Evolutionary conservation across 306 rosid species (phyloP).

Genomic region (Trifolium repens): DNA sequence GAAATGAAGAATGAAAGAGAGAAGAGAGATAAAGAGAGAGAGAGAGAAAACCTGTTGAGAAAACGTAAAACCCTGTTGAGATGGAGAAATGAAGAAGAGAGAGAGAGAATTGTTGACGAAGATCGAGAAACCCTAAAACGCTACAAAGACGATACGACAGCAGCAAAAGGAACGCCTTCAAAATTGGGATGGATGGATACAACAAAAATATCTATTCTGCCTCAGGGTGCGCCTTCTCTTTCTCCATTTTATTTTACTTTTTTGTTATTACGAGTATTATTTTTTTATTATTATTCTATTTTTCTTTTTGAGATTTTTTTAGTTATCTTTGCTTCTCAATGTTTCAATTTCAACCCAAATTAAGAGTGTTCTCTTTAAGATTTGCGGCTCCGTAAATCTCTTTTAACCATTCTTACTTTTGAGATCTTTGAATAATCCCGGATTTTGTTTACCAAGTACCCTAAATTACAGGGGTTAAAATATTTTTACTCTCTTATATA

Average conservation of each 20-base stretch:
- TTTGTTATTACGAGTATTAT: not conserved
- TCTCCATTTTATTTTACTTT: constrained; percentile 20
- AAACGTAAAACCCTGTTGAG: constrained; percentile 38
- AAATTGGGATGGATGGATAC: constrained; percentile 40
- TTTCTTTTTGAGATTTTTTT: constrained; percentile 10
- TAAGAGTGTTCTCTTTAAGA: not conserved
- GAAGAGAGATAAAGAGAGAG: not conserved
- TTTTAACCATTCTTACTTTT: not conserved
- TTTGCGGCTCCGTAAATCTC: constrained; percentile 33
- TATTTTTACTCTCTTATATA: not conserved
- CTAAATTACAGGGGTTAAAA: not conserved
- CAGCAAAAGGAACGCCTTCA: constrained; percentile 37
- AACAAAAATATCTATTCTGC: constrained; percentile 42
- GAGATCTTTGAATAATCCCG: not conserved
- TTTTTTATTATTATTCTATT: not conserved
- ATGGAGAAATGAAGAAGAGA: not conserved
- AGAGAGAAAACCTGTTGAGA: constrained; percentile 25
- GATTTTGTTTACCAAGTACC: not conserved
- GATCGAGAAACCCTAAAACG: constrained; percentile 48
- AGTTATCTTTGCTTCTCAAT: not conserved
- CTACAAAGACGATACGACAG: constrained; percentile 28
- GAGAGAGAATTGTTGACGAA: constrained; percentile 23
- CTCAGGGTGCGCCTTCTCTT: constrained; percentile 23
- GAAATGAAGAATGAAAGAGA: not conserved
- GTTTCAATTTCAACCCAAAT: not conserved